Percentiles rank a stretch among this genome's conserved stretches.
phyloP scores from a whole-genome alignment of 1,139 yeast genomes.

The Arxiozyma heterogenica region DNA sequence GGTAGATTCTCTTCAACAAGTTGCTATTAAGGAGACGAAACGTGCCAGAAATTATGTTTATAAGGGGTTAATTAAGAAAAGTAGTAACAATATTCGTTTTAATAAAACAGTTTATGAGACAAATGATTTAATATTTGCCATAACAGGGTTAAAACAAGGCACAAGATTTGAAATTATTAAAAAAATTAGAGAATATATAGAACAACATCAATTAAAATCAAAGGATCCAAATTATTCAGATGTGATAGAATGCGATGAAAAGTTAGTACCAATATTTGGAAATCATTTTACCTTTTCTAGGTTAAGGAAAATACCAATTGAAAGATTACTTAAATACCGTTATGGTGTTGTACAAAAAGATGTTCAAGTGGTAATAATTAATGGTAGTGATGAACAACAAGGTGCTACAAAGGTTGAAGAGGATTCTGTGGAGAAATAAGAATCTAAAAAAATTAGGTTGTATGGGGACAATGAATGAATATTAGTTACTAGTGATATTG shows the following conservation, averaged over 20 bases:
- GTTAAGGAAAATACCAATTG: background rate
- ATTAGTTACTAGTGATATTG: no score
- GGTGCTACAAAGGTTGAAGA: background rate
- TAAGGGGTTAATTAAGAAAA: background rate
- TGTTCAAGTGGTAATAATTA: background rate
- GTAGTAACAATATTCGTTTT: constrained; percentile 1
- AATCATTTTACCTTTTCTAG: constrained; percentile 19
- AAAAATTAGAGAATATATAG: constrained; percentile 63
- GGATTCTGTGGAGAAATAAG: background rate
- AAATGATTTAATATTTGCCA: constrained; percentile 17
- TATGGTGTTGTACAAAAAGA: background rate
- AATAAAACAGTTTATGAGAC: background rate
- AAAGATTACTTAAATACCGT: background rate
- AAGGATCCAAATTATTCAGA: constrained; percentile 58
- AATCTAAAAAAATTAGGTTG: background rate
- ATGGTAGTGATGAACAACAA: background rate
- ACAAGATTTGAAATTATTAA: constrained; percentile 65
- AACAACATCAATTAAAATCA: constrained; percentile 42
- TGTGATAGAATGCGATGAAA: constrained; percentile 60
- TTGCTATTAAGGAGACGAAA: background rate
- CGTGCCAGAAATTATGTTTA: background rate
- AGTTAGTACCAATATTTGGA: constrained; percentile 50
- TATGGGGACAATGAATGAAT: background rate
- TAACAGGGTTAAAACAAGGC: constrained; percentile 37
- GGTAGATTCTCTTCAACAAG: background rate